phyloP scores from a whole-genome alignment of 176 grass and related monocot genomes.

The Thinopyrum elongatum region DNA sequence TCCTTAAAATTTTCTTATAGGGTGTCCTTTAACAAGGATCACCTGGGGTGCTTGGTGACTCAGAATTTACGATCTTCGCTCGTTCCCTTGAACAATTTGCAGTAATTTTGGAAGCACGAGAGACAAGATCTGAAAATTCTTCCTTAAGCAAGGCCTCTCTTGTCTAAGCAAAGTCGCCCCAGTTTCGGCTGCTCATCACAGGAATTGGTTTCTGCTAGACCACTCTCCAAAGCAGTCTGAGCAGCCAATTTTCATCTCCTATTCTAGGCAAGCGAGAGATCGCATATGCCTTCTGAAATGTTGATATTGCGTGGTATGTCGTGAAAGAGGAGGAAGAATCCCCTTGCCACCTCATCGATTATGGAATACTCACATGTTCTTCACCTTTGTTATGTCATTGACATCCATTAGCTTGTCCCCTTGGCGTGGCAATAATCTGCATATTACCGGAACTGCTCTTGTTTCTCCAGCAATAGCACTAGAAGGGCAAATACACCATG shows the following conservation, averaged over 20 bases:
- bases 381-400: constrained; percentile 80
- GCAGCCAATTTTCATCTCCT: constrained; percentile 84
- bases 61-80: not conserved
- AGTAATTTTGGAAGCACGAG: constrained; percentile 30
- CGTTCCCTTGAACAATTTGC: not conserved
- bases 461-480: constrained; percentile 10
- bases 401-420: constrained; percentile 49
- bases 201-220: constrained; percentile 50
- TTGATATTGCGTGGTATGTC: constrained; percentile 72
- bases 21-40: constrained; percentile 78
- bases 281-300: constrained; percentile 63
- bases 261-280: constrained; percentile 75
- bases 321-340: constrained; percentile 64
- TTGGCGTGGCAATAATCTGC: constrained; percentile 19
- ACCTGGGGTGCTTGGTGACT: constrained; percentile 23
- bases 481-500: constrained; percentile 22
- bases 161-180: constrained; percentile 77
- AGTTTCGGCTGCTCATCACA: constrained; percentile 70
- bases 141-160: constrained; percentile 53
- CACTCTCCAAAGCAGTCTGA: constrained; percentile 68
- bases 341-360: constrained; percentile 32
- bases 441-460: constrained; percentile 34
- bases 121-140: constrained; percentile 61
- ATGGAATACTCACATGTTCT: constrained; percentile 75
- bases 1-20: constrained; percentile 81